Evolutionary conservation across 306 rosid species (phyloP), one percentile per base, ranked within the genome.

Genomic region (Pyrus communis): DNA sequence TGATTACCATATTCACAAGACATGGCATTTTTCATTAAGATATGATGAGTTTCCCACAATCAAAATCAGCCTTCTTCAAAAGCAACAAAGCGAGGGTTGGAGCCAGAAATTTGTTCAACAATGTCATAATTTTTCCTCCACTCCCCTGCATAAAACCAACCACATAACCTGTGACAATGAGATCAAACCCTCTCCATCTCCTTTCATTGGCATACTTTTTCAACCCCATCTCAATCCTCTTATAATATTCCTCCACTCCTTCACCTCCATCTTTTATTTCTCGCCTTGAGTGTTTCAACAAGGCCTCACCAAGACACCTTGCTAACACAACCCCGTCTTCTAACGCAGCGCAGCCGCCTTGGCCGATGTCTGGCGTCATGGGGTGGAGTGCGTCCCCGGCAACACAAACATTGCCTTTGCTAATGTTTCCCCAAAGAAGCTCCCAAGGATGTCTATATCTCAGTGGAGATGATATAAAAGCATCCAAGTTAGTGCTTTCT

Each of bases 311-410:
- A 1, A 82, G 51, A 76, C 73, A 82, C 73, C 84, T 77, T 2
- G 84, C 79, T 4, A 85, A 54, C 5, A 88, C 79, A 49, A 92
- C 77, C 2, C 84, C 90, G 40, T 88, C 97, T 18, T 90, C 97
- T 30, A 90, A 69, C 0, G 93, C 89, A 79, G 82, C 23, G 65
- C 89, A 84, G 15, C 91, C 89, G 11, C 92, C 93, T 67, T 90
- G 97, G 10, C 92, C 92, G 15, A 90, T 51, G 55, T 90, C 93
- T 1, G 96, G 91, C 1, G 87, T 83, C 93, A 84, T 90, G 5
- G 96, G 88, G 63, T 92, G 97, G 55, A 92, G 74, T 2, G 91
- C 92, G 21, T 88, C 97, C n/a, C 96, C 93, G 0, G 75, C 93
- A 4, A 89, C 77, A 70, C 88, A 85, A 27, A 82, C 87, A 9